Conservation (phyloP, 2,329 filamentous ascomycete species). For the Pseudovirgaria hyperparasitica region DNA sequence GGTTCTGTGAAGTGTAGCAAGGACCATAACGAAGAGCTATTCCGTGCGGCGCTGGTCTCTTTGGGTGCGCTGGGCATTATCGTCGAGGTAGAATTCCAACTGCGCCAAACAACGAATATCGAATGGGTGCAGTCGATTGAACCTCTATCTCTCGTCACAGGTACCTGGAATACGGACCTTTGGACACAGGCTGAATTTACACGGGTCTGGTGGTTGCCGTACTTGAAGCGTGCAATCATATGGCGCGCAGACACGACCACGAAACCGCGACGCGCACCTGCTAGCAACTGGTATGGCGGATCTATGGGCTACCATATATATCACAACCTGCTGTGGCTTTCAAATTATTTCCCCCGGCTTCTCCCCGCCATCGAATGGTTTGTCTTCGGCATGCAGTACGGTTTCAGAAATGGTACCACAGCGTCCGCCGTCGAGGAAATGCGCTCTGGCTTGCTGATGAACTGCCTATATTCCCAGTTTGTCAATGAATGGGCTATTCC, state of each 20-base stretch:
- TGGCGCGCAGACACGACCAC: constrained; percentile 78
- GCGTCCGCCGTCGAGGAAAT: constrained; percentile 70
- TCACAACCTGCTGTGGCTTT: constrained; percentile 74
- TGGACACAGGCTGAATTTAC: constrained; percentile 85
- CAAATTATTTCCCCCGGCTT: constrained; percentile 64
- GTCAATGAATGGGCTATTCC: constrained; percentile 98
- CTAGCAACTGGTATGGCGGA: constrained; percentile 67
- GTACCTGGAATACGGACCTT: constrained; percentile 57
- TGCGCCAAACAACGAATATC: constrained; percentile 70
- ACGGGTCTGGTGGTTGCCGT: constrained; percentile 95
- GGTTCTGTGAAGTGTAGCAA: constrained; percentile 56
- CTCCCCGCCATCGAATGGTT: constrained; percentile 91
- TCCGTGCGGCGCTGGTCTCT: constrained; percentile 75
- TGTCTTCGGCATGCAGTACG: constrained; percentile 95
- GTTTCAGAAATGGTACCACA: constrained; percentile 58
- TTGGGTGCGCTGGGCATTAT: constrained; percentile 86
- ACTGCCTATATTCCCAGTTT: constrained; percentile 96
- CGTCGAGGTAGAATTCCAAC: constrained; percentile 74
- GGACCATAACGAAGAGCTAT: constrained; percentile 61
- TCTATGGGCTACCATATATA: constrained; percentile 78
- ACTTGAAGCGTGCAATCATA: constrained; percentile 73
- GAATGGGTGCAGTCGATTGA: constrained; percentile 75
- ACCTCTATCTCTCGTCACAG: constrained; percentile 53
- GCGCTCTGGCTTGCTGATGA: constrained; percentile 75
- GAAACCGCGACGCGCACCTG: constrained; percentile 45